phyloP scores from a whole-genome alignment of 78 protist genomes.

The Pelomyxa schiedti region DNA sequence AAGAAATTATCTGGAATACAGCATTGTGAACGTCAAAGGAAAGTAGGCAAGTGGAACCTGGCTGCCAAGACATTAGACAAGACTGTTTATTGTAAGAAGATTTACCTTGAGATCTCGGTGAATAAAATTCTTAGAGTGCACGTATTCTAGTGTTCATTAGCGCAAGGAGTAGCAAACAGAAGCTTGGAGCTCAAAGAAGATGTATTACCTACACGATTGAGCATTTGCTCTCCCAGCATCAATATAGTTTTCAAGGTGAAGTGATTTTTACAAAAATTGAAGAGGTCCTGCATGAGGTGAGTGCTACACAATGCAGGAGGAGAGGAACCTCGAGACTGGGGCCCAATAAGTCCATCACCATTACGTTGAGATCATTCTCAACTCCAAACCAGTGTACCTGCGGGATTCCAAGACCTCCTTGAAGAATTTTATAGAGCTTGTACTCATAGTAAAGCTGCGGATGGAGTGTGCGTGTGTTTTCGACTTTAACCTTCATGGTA shows the following conservation, averaged over 20 bases:
- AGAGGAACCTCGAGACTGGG: constrained; percentile 86
- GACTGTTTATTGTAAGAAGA: too few relatives aligned
- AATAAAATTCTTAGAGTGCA: constrained; percentile 62
- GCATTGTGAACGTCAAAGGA: too few relatives aligned
- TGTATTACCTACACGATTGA: too few relatives aligned
- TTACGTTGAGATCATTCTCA: constrained; percentile 75
- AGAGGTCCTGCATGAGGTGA: too few relatives aligned
- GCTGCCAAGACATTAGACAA: too few relatives aligned
- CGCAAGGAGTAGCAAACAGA: too few relatives aligned
- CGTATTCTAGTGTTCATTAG: too few relatives aligned
- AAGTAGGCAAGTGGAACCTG: too few relatives aligned
- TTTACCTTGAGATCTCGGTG: too few relatives aligned
- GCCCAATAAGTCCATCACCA: constrained; percentile 89
- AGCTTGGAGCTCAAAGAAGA: background rate
- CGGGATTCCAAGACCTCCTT: constrained; percentile 39
- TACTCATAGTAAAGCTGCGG: constrained; percentile 88
- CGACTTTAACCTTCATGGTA: too few relatives aligned
- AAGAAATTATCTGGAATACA: constrained; percentile 92
- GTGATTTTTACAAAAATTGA: constrained; percentile 58
- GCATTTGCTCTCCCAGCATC: constrained; percentile 80
- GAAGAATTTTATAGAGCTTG: constrained; percentile 60
- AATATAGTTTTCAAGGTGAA: constrained; percentile 74
- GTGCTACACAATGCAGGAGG: too few relatives aligned
- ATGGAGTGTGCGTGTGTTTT: too few relatives aligned
- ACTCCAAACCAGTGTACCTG: constrained; percentile 76